These are phyloP conservation scores for Verticillium alfalfae DNA, from an alignment of 2,329 filamentous ascomycete genomes.

Conservation along the genomic window DNA sequence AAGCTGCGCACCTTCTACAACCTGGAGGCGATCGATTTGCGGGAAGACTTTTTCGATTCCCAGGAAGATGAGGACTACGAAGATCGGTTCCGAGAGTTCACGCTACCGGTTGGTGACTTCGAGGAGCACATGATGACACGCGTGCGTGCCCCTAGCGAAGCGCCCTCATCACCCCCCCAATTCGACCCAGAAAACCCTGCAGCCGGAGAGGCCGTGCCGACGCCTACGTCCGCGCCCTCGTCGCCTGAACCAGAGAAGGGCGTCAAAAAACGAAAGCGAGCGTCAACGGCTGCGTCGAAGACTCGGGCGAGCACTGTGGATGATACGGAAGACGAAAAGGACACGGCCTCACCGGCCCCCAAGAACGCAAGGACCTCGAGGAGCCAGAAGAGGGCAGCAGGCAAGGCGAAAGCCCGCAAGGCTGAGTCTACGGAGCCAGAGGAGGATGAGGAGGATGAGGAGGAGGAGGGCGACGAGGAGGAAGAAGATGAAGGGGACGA, in stretches of 20 bases:
- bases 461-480: conserved; percentile 23
- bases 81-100: conserved; percentile 61
- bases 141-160: conserved; percentile 39
- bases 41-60: conserved; percentile 57
- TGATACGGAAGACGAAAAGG: conserved; percentile 44
- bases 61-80: conserved; percentile 53
- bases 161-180: conserved; percentile 32
- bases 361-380: conserved; percentile 29
- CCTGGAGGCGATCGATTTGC: conserved; percentile 77
- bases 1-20: conserved; percentile 84
- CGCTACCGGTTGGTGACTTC: conserved; percentile 47
- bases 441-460: conserved; percentile 28
- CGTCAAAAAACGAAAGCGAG: conserved; percentile 38
- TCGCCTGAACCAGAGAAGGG: conserved; percentile 5
- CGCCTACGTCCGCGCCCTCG: conserved; percentile 5
- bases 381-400: conserved; percentile 30
- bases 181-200: conserved; percentile 26
- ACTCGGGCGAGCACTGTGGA: conserved; percentile 40
- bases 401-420: conserved; percentile 28
- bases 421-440: conserved; percentile 25
- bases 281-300: conserved; percentile 26
- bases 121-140: conserved; percentile 40
- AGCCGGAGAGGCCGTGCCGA: conserved; percentile 1
- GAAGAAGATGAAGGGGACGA: conserved; percentile 16
- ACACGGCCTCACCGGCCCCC: conserved; percentile 29